Conservation (phyloP, 495 filamentous ascomycete species). For the Trichoderma erinaceum region DNA sequence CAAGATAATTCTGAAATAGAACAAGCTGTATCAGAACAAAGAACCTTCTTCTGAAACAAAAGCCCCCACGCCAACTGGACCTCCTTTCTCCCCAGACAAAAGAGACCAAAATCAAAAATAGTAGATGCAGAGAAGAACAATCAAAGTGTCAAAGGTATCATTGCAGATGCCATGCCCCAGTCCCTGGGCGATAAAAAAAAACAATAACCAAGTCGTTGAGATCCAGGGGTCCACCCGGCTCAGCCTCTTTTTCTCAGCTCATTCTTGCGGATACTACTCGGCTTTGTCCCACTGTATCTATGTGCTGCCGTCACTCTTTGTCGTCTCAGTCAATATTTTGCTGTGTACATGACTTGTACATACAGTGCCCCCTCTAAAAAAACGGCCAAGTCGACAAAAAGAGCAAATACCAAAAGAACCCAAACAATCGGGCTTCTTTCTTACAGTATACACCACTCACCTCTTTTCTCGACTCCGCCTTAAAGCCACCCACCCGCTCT, state of each 20-base stretch:
- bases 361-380: too few relatives aligned
- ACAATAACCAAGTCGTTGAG: background rate
- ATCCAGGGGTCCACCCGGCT: background rate
- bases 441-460: background rate
- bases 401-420: too few relatives aligned
- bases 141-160: background rate
- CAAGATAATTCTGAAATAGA: too few relatives aligned
- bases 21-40: too few relatives aligned
- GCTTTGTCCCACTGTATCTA: background rate
- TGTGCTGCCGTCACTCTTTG: background rate
- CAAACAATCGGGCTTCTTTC: background rate
- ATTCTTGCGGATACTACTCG: background rate
- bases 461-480: background rate
- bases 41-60: background rate
- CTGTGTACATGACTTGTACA: too few relatives aligned
- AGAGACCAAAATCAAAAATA: background rate
- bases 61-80: background rate
- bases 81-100: background rate
- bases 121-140: background rate
- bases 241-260: constrained; percentile 2
- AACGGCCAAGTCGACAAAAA: too few relatives aligned
- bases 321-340: too few relatives aligned
- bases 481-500: background rate
- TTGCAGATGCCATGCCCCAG: background rate
- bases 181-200: background rate